Base-by-base conservation (phyloP, 148 eudicot species). In the Cornus kousa region DNA sequence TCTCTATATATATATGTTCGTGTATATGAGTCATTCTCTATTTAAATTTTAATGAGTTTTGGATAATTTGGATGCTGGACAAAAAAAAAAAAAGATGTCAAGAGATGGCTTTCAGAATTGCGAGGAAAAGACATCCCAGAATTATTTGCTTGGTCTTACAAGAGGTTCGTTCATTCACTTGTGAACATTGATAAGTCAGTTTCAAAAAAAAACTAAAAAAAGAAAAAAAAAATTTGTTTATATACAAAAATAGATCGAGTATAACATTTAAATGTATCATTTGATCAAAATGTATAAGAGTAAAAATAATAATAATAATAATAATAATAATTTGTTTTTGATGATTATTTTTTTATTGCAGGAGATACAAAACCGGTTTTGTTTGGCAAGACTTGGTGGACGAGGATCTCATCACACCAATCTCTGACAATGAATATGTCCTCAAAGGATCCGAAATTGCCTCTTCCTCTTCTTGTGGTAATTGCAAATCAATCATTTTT, bases 121-220 rank as follows among this genome's bases (percentile, higher is more conserved):
- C 84, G 92, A 70, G 92, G 92, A 62, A 87, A 80, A 22, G 88
- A 87, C 35, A 83, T 89, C 85, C 90, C 92, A 3, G 88, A 89
- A 74, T 80, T 81, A 20, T 89, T 80, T 74, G 80, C 89, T 68
- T 89, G 92, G 92, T 85, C 92, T 68, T 89, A 87, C 76, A 89
- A 89, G 81, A 89, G 92, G 92, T 53, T 14, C 16, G 59, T 53
- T 53, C 59, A 12, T 53, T 53, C 1, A 12, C 17, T 53, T 11
- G 3, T 4, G 28, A 28, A 28, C 28, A 28, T 28, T 28, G 28
- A 28, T 28, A 28, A 28, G 28, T 28, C 28, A 1, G 28, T 28
- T 28, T 28, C 28, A 28, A 28, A 28, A 28, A 28, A 28, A n/a
- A n/a, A n/a, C n/a, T n/a, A n/a, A n/a, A n/a, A n/a, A n/a, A n/a